Evolutionary conservation across 495 filamentous ascomycete species (phyloP).

Genomic region (Daldinia decipiens): DNA sequence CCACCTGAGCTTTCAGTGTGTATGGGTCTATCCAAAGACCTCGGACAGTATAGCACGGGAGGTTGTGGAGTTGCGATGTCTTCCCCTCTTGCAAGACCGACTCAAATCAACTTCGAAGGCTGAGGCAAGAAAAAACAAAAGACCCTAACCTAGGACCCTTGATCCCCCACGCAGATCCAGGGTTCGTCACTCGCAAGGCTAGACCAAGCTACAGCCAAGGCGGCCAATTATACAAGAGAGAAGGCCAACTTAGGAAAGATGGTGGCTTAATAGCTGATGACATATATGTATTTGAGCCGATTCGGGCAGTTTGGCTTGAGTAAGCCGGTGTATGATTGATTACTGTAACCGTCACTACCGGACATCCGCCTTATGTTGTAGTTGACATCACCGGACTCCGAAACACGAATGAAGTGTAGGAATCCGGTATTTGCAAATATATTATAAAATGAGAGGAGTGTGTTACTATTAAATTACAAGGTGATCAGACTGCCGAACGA

Average conservation of each 20-base stretch:
- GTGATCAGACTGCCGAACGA: background rate
- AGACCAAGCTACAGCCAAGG: conserved; percentile 34
- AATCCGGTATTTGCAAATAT: conserved; percentile 20
- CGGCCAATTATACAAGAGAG: conserved; percentile 21
- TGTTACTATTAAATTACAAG: conserved; percentile 13
- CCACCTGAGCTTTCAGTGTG: background rate
- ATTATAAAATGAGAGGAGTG: conserved; percentile 8
- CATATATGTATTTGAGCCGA: conserved; percentile 16
- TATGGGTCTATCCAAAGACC: conserved; percentile 8
- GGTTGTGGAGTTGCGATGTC: conserved; percentile 14
- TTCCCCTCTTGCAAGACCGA: conserved; percentile 7
- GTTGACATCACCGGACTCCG: conserved; percentile 42
- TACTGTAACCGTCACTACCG: conserved; percentile 38
- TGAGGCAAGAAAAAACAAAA: conserved; percentile 5
- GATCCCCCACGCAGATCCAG: conserved; percentile 23
- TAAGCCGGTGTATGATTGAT: conserved; percentile 44
- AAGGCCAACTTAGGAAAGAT: conserved; percentile 3
- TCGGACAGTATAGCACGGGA: conserved; percentile 9
- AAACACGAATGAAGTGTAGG: conserved; percentile 28
- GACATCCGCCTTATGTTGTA: conserved; percentile 40
- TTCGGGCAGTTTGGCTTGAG: conserved; percentile 39
- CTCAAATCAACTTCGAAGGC: conserved; percentile 13
- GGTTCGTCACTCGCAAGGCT: conserved; percentile 26
- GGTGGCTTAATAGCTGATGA: conserved; percentile 34
- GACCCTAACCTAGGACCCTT: background rate